Evolutionary conservation across 176 grass and related monocot genomes (phyloP).

Genomic region (Zoysia pacifica): DNA sequence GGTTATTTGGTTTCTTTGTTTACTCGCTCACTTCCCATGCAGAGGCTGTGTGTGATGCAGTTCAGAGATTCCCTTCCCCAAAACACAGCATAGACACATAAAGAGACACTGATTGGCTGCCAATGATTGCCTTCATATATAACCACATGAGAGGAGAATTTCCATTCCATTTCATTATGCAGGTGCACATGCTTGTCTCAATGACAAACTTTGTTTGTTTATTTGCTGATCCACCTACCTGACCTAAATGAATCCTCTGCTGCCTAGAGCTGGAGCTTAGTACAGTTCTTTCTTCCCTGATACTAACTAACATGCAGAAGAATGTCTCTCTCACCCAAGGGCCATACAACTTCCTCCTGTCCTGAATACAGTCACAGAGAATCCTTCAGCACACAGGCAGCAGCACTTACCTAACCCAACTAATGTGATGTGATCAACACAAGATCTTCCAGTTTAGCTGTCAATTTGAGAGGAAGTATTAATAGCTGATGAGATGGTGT

Average conservation of each 20-base stretch:
- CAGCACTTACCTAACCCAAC: conserved; percentile 31
- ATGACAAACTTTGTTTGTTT: conserved; percentile 23
- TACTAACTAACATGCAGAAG: background rate
- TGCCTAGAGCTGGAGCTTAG: background rate
- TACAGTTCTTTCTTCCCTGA: conserved; percentile 15
- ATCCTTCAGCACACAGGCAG: conserved; percentile 30
- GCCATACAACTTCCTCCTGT: conserved; percentile 18
- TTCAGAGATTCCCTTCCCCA: conserved; percentile 36
- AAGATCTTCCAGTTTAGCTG: conserved; percentile 33
- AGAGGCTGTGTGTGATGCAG: conserved; percentile 29
- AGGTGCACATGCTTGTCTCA: conserved; percentile 21
- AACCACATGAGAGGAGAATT: conserved; percentile 51
- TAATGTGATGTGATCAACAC: conserved; percentile 37
- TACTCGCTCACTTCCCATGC: conserved; percentile 24
- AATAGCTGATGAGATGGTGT: background rate
- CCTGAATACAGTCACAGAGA: conserved; percentile 26
- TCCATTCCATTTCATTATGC: conserved; percentile 41
- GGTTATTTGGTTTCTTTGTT: conserved; percentile 23
- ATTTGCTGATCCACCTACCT: conserved; percentile 19
- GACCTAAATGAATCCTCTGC: conserved; percentile 1
- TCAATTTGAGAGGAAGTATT: conserved; percentile 17
- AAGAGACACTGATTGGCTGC: conserved; percentile 21
- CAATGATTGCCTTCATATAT: conserved; percentile 54
- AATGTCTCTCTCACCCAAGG: background rate
- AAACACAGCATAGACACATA: background rate